Conservation (phyloP, 768 basidiomycete species). For the Grammothele lineata region DNA sequence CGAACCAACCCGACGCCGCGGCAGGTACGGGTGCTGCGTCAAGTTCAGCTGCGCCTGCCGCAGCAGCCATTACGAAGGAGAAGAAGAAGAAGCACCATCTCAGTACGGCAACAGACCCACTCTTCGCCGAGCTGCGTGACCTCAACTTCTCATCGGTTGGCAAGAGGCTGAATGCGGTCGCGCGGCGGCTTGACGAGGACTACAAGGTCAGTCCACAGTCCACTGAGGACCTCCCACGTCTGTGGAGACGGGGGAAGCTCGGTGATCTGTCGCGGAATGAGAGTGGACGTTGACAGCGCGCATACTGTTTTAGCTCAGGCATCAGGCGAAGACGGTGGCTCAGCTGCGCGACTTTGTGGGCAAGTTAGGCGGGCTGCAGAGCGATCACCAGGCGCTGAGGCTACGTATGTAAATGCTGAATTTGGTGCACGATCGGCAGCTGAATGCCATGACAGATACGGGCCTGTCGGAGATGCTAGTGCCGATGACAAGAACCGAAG, state of each 20-base stretch:
- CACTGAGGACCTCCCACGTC: no score
- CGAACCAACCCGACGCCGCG: conserved; percentile 25
- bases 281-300: no score
- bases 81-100: conserved; percentile 89
- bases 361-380: conserved; percentile 87
- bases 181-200: conserved; percentile 83
- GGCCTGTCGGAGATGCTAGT: conserved; percentile 90
- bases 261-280: no score
- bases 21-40: conserved; percentile 28
- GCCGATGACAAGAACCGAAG: conserved; percentile 76
- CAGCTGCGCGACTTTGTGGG: conserved; percentile 95
- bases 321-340: conserved; percentile 85
- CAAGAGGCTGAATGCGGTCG: conserved; percentile 71
- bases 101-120: conserved; percentile 69
- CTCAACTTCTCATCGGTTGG: conserved; percentile 91
- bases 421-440: background rate
- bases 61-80: conserved; percentile 58
- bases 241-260: no score
- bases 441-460: conserved; percentile 59
- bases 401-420: conserved; percentile 62
- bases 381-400: conserved; percentile 83
- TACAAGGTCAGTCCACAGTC: conserved; percentile 75
- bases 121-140: conserved; percentile 83
- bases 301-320: conserved; percentile 54
- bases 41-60: conserved; percentile 35